Evolutionary conservation across 2,329 filamentous ascomycete species (phyloP).

Genomic region (Talaromyces atroroseus): DNA sequence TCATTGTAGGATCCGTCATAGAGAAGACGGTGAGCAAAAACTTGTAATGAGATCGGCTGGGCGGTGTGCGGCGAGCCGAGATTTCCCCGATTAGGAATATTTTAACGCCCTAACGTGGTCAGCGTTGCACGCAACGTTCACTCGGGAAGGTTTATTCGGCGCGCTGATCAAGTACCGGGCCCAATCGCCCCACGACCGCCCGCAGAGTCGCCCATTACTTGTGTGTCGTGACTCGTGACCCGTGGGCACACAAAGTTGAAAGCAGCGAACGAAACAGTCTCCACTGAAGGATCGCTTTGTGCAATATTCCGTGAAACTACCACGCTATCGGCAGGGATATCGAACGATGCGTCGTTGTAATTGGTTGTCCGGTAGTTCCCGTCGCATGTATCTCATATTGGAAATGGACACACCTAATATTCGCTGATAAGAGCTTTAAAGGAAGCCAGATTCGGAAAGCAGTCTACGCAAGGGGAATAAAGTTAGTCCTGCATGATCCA

Average conservation of each 20-base stretch:
- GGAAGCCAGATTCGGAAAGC: slow-evolving; percentile 45
- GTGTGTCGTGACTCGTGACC: not conserved
- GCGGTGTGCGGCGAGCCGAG: not conserved
- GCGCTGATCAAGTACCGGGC: not conserved
- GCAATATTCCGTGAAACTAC: not conserved
- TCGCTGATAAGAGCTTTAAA: slow-evolving; percentile 26
- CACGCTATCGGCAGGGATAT: not conserved
- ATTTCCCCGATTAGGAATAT: not conserved
- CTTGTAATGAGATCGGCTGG: not conserved
- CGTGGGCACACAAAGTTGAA: not conserved
- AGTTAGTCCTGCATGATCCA: slow-evolving; percentile 15
- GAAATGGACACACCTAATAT: not conserved
- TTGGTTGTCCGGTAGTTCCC: not conserved
- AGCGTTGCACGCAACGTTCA: slow-evolving; percentile 2
- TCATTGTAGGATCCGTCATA: not conserved
- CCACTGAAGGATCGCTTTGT: slow-evolving; percentile 5
- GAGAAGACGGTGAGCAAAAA: not conserved
- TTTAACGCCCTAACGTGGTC: slow-evolving; percentile 2
- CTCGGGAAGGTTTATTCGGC: too few relatives aligned
- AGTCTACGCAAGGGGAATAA: slow-evolving; percentile 41
- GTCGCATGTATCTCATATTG: not conserved
- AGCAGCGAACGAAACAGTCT: not conserved
- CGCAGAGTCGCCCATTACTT: not conserved
- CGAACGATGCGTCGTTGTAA: not conserved
- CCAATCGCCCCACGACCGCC: not conserved